A percentile compares a stretch with the other conserved stretches of the same genome.
Conservation (phyloP, 2,329 filamentous ascomycete species). For the Colletotrichum sansevieriae region DNA sequence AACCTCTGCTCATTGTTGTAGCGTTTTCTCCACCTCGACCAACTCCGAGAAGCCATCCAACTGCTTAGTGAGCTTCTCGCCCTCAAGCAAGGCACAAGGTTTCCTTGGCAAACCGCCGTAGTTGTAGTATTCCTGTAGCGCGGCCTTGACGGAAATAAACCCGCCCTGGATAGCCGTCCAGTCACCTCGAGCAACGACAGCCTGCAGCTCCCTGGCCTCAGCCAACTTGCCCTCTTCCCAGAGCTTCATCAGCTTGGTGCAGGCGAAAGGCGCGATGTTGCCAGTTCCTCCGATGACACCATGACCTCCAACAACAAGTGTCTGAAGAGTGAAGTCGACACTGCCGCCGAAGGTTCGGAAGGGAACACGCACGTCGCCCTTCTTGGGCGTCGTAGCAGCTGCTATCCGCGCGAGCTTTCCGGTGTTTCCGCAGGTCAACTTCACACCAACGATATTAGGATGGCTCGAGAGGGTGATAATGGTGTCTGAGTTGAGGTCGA, state of each 20-base stretch:
- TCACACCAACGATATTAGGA: constrained; percentile 73
- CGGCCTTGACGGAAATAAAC: constrained; percentile 77
- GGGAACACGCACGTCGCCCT: constrained; percentile 26
- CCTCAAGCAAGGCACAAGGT: constrained; percentile 55
- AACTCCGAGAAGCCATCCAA: constrained; percentile 48
- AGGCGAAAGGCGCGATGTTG: constrained; percentile 77
- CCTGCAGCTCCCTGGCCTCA: constrained; percentile 74
- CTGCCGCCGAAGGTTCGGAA: constrained; percentile 81
- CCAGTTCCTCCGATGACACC: constrained; percentile 80
- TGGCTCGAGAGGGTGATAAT: constrained; percentile 66
- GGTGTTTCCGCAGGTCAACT: constrained; percentile 76
- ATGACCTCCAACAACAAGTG: constrained; percentile 76
- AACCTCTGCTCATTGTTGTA: constrained; percentile 13
- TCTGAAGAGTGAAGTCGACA: constrained; percentile 80
- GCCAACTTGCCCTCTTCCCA: constrained; percentile 69
- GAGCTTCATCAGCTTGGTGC: constrained; percentile 70
- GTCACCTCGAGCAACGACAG: constrained; percentile 74
- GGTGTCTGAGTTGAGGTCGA: constrained; percentile 75
- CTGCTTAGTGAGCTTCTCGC: constrained; percentile 45
- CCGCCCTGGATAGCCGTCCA: constrained; percentile 78
- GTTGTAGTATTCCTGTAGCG: constrained; percentile 70
- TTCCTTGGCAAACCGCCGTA: constrained; percentile 73
- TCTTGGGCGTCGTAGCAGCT: constrained; percentile 50
- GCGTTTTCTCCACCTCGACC: constrained; percentile 45
- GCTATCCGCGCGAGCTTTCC: constrained; percentile 68